phyloP scores from a whole-genome alignment of 2,329 filamentous ascomycete species.

The Amesomyces nigricolor region DNA sequence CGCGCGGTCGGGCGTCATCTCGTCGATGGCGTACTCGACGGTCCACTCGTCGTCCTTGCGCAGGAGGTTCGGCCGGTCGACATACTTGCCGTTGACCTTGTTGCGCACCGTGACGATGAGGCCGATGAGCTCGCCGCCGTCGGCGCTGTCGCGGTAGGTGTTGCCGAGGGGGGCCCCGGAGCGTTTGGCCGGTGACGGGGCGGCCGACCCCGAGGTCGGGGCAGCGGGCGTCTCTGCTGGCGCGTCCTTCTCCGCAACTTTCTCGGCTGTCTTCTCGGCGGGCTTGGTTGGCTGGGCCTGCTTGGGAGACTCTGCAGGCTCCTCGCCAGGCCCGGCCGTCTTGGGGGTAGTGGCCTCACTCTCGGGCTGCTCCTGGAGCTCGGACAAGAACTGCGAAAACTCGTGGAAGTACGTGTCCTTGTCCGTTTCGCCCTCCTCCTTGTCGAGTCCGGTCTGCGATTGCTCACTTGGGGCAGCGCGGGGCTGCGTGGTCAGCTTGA shows the following conservation, averaged over 20 bases:
- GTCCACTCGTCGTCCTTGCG: slow-evolving; percentile 51
- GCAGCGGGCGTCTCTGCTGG: too few relatives aligned
- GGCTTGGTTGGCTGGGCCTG: neutral
- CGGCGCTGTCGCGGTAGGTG: slow-evolving; percentile 1
- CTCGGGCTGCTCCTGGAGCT: slow-evolving; percentile 38
- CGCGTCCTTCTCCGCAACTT: neutral
- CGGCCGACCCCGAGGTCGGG: neutral
- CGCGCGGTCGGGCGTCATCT: slow-evolving; percentile 46
- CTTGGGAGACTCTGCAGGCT: neutral
- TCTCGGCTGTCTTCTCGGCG: neutral
- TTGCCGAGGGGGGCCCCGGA: neutral
- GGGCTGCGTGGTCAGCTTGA: slow-evolving; percentile 44
- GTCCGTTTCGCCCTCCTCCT: slow-evolving; percentile 7
- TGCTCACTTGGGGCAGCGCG: slow-evolving; percentile 31
- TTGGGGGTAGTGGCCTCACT: neutral
- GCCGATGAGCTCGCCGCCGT: slow-evolving; percentile 49
- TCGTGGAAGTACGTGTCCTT: slow-evolving; percentile 36
- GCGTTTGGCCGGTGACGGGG: too few relatives aligned
- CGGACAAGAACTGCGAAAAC: slow-evolving; percentile 48
- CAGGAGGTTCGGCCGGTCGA: slow-evolving; percentile 54
- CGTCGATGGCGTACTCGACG: slow-evolving; percentile 71
- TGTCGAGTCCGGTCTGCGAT: neutral
- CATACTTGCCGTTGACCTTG: slow-evolving; percentile 60
- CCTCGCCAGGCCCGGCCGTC: neutral
- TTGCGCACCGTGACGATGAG: slow-evolving; percentile 69